phyloP scores from a whole-genome alignment of 139 green algal species.

The Zygnema circumcarinatum region DNA sequence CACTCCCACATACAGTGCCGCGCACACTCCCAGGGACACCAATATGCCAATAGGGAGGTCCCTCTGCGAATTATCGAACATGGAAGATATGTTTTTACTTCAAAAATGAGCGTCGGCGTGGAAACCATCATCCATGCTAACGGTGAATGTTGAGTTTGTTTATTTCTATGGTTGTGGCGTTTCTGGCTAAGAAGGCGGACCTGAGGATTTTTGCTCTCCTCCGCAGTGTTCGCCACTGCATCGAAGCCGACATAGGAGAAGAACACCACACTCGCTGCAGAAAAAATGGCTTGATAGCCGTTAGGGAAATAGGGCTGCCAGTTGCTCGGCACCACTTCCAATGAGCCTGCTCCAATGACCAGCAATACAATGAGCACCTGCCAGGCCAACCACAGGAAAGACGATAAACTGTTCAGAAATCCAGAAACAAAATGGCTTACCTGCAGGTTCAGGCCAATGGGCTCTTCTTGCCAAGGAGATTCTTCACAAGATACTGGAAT shows the following conservation, averaged over 20 bases:
- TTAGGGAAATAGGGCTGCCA: constrained; percentile 66
- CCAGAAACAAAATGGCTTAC: too few species aligned
- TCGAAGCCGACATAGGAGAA: constrained; percentile 67
- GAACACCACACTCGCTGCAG: constrained; percentile 68
- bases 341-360: constrained; percentile 62
- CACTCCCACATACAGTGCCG: constrained; percentile 70
- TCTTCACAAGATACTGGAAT: too few species aligned
- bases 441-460: too few species aligned
- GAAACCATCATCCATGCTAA: too few species aligned
- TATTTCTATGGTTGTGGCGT: too few species aligned
- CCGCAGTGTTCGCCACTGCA: constrained; percentile 73
- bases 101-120: neutral
- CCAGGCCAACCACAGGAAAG: too few species aligned
- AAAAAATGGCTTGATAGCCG: constrained; percentile 68
- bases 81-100: neutral
- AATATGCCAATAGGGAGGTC: constrained; percentile 76
- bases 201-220: constrained; percentile 70
- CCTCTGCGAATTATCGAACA: constrained; percentile 9
- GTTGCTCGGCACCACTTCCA: constrained; percentile 62
- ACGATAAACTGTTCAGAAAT: neutral
- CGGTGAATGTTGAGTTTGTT: too few species aligned
- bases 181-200: too few species aligned
- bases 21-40: constrained; percentile 65
- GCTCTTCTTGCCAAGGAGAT: too few species aligned
- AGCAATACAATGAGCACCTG: constrained; percentile 58